Evolutionary conservation across 306 rosid genomes (phyloP).

Genomic region (cucumber (Cucumis sativus)): Cucumber_9930_V3 NC_026659.2:8725001-8725500

Average conservation of each 20-base stretch:
- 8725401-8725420: background rate
- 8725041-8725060: background rate
- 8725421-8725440: background rate
- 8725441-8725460: background rate
- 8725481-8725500: slow-evolving; percentile 21
- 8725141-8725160: background rate
- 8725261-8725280: background rate
- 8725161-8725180: background rate
- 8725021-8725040: too few species aligned
- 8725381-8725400: background rate
- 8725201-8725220: background rate
- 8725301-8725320: background rate
- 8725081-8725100: too few species aligned
- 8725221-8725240: background rate
- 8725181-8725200: background rate
- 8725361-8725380: background rate
- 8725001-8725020: too few species aligned
- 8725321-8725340: background rate
- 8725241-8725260: background rate
- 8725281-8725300: background rate
- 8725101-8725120: background rate
- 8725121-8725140: background rate
- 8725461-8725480: background rate
- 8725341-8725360: background rate
- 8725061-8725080: too few species aligned